Evolutionary conservation across 495 filamentous ascomycete species (phyloP).

Genomic region (Chaetomium tenue): DNA sequence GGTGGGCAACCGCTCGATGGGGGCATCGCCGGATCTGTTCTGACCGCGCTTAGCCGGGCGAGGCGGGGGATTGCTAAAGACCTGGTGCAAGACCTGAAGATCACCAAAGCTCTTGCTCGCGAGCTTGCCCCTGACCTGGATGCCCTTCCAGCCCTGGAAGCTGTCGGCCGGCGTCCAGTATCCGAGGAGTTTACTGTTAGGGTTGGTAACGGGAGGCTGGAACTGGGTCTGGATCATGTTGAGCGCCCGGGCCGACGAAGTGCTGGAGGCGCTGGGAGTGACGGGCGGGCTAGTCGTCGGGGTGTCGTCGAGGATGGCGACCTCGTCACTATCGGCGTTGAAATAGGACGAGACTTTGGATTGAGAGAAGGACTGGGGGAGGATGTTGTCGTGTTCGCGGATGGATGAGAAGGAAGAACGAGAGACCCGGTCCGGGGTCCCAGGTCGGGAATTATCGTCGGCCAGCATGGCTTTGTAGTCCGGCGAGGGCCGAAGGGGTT

Average conservation of each 20-base stretch:
- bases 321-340: slow-evolving; percentile 39
- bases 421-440: slow-evolving; percentile 42
- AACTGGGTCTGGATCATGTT: slow-evolving; percentile 53
- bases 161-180: slow-evolving; percentile 71
- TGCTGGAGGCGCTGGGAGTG: slow-evolving; percentile 9
- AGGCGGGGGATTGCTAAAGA: slow-evolving; percentile 49
- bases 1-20: slow-evolving; percentile 65
- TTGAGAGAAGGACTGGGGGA: slow-evolving; percentile 71
- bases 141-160: slow-evolving; percentile 71
- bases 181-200: slow-evolving; percentile 49
- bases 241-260: slow-evolving; percentile 16
- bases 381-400: slow-evolving; percentile 50
- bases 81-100: slow-evolving; percentile 57
- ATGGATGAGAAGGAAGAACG: slow-evolving; percentile 59
- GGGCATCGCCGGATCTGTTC: slow-evolving; percentile 40
- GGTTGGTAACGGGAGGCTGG: slow-evolving; percentile 45
- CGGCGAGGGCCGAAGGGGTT: slow-evolving; percentile 23
- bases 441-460: slow-evolving; percentile 23
- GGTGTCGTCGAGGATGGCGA: slow-evolving; percentile 37
- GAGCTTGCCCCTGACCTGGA: slow-evolving; percentile 61
- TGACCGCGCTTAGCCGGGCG: slow-evolving; percentile 32
- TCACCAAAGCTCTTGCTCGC: slow-evolving; percentile 73
- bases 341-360: slow-evolving; percentile 61
- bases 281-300: slow-evolving; percentile 23
- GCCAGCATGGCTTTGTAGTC: slow-evolving; percentile 36